Evolutionary conservation across 1,284 basidiomycete species (phyloP), one percentile per base, ranked within the genome.

Genomic region (Cryptococcus hybrid): DNA sequence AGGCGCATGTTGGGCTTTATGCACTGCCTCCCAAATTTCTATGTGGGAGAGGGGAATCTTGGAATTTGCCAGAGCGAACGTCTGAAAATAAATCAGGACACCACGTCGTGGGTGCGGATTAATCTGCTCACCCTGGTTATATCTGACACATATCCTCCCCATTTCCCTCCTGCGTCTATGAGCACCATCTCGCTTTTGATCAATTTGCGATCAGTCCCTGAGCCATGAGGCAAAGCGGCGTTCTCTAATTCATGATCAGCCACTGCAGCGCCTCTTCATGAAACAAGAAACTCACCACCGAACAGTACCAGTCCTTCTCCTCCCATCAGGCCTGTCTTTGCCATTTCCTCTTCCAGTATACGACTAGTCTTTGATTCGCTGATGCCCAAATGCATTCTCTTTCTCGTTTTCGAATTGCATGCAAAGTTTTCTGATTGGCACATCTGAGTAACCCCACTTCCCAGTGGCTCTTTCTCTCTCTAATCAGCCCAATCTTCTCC

Each of bases 151-250:
- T 92, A 92, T 2, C 86, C 88, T 65, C 88, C 84, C 52, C 91
- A 80, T 7, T 80, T 78, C 1, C 84, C 18, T 5, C 85, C 87
- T 53, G 84, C 84, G 70, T 93, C 90, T 57, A 92, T 86, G n/a
- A 93, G 81, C 11, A 86, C 82, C 59, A 89, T 83, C 63, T 93
- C 90, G 8, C 81, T 69, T 51, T 75, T 68, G 1, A 76, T 76
- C 3, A 92, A 80, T 2, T 68, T 67, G 30, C 85, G 83, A 66
- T 91, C 86, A 0, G 85, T 86, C 1, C 89, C 89, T 34, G 82
- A 81, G 2, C 89, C 91, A 71, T 93, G 90, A 2, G 90, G 90
- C 15, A 91, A 82, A 0, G 89, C 90, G 1, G 89, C 90, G 62
- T 91, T 89, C 63, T 88, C 89, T 90, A 38, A 36, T 18, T 9